Conservation (phyloP, 2,329 filamentous ascomycete genomes). For the Monosporascus sp. region DNA sequence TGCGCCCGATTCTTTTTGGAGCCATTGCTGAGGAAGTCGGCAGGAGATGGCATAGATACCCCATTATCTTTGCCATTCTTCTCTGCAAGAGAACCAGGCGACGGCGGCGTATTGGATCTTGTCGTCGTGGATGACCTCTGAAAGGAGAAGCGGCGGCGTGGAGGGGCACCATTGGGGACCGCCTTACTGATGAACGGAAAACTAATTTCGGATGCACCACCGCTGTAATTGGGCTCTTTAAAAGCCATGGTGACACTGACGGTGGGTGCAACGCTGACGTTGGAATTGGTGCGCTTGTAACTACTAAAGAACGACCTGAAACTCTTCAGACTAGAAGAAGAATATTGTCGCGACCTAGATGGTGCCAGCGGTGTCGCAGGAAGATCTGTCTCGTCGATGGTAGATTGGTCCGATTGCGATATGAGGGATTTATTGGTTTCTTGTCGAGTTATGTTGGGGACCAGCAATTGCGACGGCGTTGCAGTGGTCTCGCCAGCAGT, state of each 20-base stretch:
- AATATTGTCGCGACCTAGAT: conserved; percentile 12
- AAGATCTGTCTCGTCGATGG: neutral
- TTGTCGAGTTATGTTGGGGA: neutral
- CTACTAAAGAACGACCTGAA: conserved; percentile 20
- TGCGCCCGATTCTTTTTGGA: conserved; percentile 47
- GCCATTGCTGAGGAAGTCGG: conserved; percentile 39
- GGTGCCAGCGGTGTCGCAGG: neutral
- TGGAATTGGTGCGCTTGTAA: conserved; percentile 22
- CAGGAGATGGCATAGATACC: conserved; percentile 31
- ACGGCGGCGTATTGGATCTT: conserved; percentile 28
- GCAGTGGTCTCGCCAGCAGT: neutral
- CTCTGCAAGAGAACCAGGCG: conserved; percentile 25
- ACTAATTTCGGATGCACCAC: conserved; percentile 17
- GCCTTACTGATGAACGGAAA: conserved; percentile 16
- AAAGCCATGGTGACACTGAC: conserved; percentile 10
- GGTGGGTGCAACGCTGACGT: conserved; percentile 8
- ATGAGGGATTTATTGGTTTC: neutral
- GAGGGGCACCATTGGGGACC: conserved; percentile 7
- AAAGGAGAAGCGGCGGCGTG: conserved; percentile 27
- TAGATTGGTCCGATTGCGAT: neutral
- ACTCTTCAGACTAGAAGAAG: conserved; percentile 18
- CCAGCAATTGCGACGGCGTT: neutral
- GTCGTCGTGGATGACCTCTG: conserved; percentile 23
- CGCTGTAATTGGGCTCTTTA: conserved; percentile 19
- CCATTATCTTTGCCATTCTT: conserved; percentile 20